Conservation (phyloP, 768 basidiomycete species). For the Hemileccinum impolitum region DNA sequence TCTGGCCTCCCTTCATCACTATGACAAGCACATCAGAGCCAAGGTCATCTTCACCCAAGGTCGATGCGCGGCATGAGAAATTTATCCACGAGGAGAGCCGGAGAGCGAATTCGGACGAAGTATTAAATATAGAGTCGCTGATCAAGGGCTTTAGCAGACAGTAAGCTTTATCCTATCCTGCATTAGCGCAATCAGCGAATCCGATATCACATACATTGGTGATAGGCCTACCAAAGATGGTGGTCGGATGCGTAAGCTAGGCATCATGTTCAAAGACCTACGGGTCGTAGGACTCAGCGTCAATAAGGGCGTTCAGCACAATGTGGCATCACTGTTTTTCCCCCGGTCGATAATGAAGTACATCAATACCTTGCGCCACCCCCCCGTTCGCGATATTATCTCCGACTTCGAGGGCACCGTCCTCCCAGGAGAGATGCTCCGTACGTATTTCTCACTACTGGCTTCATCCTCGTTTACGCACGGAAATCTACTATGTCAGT, state of each 20-base stretch:
- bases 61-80: not conserved
- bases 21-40: not conserved
- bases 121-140: constrained; percentile 10
- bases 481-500: constrained; percentile 38
- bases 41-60: not conserved
- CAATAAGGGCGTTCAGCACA: constrained; percentile 43
- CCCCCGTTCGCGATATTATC: constrained; percentile 61
- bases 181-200: not conserved
- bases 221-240: constrained; percentile 33
- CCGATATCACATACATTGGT: not conserved
- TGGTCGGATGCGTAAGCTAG: constrained; percentile 40
- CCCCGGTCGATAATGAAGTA: constrained; percentile 36
- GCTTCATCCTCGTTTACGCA: not conserved
- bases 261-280: constrained; percentile 50
- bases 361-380: constrained; percentile 49
- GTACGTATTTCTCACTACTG: constrained; percentile 41
- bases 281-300: constrained; percentile 49
- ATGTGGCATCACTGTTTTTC: constrained; percentile 52
- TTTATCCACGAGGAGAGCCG: not conserved
- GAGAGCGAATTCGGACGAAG: not conserved
- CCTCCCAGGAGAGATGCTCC: constrained; percentile 71
- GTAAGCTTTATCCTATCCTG: constrained; percentile 1
- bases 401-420: constrained; percentile 62
- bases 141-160: constrained; percentile 14
- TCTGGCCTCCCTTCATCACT: too few species aligned